These are phyloP conservation scores for Scheffersomyces segobiensis DNA, from an alignment of 1,139 yeast genomes.

Conservation along the genomic window DNA sequence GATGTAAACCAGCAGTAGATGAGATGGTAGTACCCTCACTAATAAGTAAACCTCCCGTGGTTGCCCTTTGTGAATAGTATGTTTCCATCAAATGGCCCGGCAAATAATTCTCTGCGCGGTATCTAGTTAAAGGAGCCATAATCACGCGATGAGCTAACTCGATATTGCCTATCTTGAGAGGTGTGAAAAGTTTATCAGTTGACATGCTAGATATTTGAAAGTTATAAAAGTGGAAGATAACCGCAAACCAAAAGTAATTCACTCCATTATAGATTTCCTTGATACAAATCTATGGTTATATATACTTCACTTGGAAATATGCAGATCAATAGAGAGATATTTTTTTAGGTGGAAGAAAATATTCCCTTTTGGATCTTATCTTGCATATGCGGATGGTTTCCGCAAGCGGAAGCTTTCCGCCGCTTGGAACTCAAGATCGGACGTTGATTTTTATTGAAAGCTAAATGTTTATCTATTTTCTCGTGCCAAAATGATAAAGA, in stretches of 20 bases:
- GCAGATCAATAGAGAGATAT: background rate
- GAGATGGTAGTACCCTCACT: constrained; percentile 14
- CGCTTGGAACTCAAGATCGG: background rate
- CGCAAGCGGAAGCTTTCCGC: background rate
- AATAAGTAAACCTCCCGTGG: constrained; percentile 13
- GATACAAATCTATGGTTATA: background rate
- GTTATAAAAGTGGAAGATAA: background rate
- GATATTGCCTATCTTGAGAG: constrained; percentile 16
- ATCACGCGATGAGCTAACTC: constrained; percentile 13
- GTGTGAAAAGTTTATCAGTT: constrained; percentile 16
- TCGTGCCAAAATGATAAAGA: background rate
- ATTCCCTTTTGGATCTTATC: background rate
- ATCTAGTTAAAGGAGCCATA: constrained; percentile 18
- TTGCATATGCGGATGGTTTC: background rate
- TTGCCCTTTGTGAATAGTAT: constrained; percentile 13
- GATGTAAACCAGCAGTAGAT: constrained; percentile 32
- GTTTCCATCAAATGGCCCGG: constrained; percentile 12
- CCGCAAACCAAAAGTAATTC: background rate
- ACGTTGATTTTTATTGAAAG: background rate
- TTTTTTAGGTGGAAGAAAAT: background rate
- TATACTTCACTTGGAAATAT: background rate
- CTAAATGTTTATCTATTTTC: background rate
- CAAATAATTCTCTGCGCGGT: constrained; percentile 11
- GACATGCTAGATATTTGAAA: background rate
- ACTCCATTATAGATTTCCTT: background rate